A percentile compares a stretch with the other conserved stretches of the same genome.
Evolutionary conservation across 805 yeast species (phyloP).

Genomic region (baker's yeast (Saccharomyces cerevisiae)): DNA sequence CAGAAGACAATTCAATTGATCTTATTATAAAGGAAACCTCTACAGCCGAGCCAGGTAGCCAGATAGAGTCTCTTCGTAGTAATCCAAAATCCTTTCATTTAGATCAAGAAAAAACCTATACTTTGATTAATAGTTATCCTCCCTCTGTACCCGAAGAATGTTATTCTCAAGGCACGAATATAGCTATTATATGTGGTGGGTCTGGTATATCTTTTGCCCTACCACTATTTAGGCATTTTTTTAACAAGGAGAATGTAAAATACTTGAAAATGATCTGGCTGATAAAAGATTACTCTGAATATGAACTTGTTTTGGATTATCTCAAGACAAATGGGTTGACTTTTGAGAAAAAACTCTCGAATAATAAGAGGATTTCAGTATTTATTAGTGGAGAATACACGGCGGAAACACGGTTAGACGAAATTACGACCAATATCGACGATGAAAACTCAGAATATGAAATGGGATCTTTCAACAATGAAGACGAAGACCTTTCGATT

Average conservation of each 20-base stretch:
- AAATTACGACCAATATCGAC: not conserved
- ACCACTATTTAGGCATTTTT: conserved; percentile 38
- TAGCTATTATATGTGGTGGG: conserved; percentile 59
- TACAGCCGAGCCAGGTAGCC: not conserved
- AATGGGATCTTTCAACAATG: conserved; percentile 13
- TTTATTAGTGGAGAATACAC: conserved; percentile 8
- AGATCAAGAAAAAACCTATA: conserved; percentile 28
- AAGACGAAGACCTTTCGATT: conserved; percentile 1
- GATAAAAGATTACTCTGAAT: conserved; percentile 38
- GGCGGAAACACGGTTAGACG: conserved; percentile 1
- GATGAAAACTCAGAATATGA: conserved; percentile 16
- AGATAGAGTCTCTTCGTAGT: not conserved
- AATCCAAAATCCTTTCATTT: conserved; percentile 26
- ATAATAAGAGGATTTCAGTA: conserved; percentile 5
- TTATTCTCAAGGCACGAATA: conserved; percentile 41
- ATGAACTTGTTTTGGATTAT: not conserved
- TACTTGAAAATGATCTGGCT: conserved; percentile 48
- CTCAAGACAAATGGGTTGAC: conserved; percentile 21
- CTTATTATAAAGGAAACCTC: conserved; percentile 38
- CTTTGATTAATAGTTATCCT: conserved; percentile 38
- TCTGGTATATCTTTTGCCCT: conserved; percentile 62
- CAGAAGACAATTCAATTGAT: conserved; percentile 34
- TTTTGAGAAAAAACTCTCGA: conserved; percentile 24
- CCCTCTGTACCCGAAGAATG: conserved; percentile 37
- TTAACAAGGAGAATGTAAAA: conserved; percentile 5